These are phyloP conservation scores for Penicillium vulpinum DNA, from an alignment of 2,329 filamentous ascomycete species.

Conservation along the genomic window DNA sequence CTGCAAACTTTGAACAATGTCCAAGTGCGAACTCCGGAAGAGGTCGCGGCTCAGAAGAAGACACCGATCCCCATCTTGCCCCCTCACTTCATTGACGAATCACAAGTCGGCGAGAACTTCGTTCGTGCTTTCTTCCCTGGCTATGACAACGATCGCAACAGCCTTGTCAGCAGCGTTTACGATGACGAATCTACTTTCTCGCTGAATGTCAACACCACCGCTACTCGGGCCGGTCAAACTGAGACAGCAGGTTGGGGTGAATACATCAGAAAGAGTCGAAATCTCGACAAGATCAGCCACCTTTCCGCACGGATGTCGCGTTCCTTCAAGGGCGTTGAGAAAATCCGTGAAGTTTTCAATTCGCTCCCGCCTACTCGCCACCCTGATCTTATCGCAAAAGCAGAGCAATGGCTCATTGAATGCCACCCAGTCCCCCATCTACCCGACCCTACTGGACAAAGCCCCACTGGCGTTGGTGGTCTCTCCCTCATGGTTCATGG, in stretches of 20 bases:
- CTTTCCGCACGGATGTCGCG: slow-evolving; percentile 63
- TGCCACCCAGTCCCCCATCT: slow-evolving; percentile 73
- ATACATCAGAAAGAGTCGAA: slow-evolving; percentile 77
- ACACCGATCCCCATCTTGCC: slow-evolving; percentile 62
- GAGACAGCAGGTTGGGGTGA: slow-evolving; percentile 60
- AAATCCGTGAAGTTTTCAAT: slow-evolving; percentile 69
- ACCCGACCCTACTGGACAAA: slow-evolving; percentile 66
- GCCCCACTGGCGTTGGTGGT: slow-evolving; percentile 68
- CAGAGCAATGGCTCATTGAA: slow-evolving; percentile 78
- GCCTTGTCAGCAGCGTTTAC: slow-evolving; percentile 68
- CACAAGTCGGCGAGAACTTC: slow-evolving; percentile 72
- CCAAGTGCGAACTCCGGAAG: slow-evolving; percentile 70
- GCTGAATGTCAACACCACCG: slow-evolving; percentile 66
- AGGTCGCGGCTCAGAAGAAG: slow-evolving; percentile 61
- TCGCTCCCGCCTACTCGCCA: slow-evolving; percentile 72
- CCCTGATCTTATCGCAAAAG: slow-evolving; percentile 65
- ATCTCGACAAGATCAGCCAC: slow-evolving; percentile 69
- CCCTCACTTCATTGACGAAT: slow-evolving; percentile 72
- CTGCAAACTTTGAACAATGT: slow-evolving; percentile 74
- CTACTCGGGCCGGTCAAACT: slow-evolving; percentile 55
- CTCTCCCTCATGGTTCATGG: slow-evolving; percentile 78
- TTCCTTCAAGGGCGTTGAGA: slow-evolving; percentile 62
- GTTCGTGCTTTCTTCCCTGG: slow-evolving; percentile 70
- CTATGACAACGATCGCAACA: slow-evolving; percentile 70
- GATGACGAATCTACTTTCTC: slow-evolving; percentile 75